phyloP scores from a whole-genome alignment of 192 early-diverging fungal species.

The Coemansia sp. region DNA sequence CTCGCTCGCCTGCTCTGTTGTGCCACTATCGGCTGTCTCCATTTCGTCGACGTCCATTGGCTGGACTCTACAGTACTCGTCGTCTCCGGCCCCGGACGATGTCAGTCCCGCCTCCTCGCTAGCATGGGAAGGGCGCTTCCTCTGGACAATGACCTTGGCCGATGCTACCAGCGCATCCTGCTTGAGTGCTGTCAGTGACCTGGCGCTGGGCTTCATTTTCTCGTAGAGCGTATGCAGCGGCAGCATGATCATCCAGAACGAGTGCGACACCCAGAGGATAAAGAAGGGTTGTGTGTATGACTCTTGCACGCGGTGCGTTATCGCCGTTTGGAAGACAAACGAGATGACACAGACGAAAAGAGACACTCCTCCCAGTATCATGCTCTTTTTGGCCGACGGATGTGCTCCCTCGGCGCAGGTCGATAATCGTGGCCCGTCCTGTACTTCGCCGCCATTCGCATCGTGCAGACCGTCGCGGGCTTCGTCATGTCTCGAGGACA shows the following conservation, averaged over 20 bases:
- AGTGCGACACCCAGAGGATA: slow-evolving; percentile 57
- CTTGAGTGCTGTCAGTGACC: slow-evolving; percentile 32
- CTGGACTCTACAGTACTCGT: slow-evolving; percentile 26
- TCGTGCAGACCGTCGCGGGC: not conserved
- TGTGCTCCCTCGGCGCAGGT: not conserved
- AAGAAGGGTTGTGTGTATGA: slow-evolving; percentile 54
- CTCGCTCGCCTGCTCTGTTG: not conserved
- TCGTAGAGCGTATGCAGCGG: slow-evolving; percentile 44
- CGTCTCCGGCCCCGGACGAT: not conserved
- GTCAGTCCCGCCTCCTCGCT: not conserved
- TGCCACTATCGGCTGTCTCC: not conserved
- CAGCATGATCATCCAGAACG: slow-evolving; percentile 46
- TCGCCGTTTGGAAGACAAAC: slow-evolving; percentile 40
- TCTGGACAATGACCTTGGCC: slow-evolving; percentile 45
- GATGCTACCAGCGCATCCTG: slow-evolving; percentile 42
- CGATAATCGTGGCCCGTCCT: slow-evolving; percentile 2
- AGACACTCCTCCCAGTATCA: slow-evolving; percentile 36
- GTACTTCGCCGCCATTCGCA: not conserved
- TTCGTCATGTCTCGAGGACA: not conserved
- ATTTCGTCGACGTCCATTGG: slow-evolving; percentile 9
- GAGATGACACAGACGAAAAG: slow-evolving; percentile 45
- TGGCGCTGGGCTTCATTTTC: slow-evolving; percentile 34
- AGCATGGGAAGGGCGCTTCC: not conserved
- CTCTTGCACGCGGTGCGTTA: slow-evolving; percentile 51
- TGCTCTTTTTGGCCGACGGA: slow-evolving; percentile 41